Base-by-base conservation (phyloP, 495 filamentous ascomycete species). In the Rhizodiscina lignyota region DNA sequence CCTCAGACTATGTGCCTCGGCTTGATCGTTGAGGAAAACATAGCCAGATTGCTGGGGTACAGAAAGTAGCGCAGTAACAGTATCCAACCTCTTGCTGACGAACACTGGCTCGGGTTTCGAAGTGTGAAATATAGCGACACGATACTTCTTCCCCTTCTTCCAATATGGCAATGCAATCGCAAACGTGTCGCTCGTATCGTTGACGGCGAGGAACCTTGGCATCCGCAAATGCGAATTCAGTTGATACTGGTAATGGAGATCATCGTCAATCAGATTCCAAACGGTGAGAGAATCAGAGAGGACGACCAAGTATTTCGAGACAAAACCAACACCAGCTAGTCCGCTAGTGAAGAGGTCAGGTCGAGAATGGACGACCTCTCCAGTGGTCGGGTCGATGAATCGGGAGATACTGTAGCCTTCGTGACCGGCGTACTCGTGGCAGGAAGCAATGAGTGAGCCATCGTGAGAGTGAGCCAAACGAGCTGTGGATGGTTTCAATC, bases 401-500 rank as follows among this genome's bases (percentile, higher is more conserved):
- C 74, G 64, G 17, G 81, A 45, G 10, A 67, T 48, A 3, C 62
- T 67, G 18, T 62, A 56, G 8, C 62, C 53, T 13, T 52, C 34
- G 18, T 54, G 49, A 13, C 56, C 59, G 18, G 58, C 47, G 19
- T 63, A 60, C 40, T 58, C 38, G 51, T 65, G 34, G 59, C 38
- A 36, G 3, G 44, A 75, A 21, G 83, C 89, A 19, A 96, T 62
- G 2, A 82, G 66, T 3, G 91, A 94, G 1, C 83, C 85, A 54
- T 97, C 89, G 36, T 78, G 67, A 1, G 87, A 91, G 52, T 80
- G 92, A 13, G 73, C 60, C 30, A 93, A 52, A 30, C 62, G 57
- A 16, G 66, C 73, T 30, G 56, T 64, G n/a, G 50, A 41, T 18
- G 40, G 52, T 49, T 28, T 18, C 12, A 59, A 49, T 37, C 33